Evolutionary conservation across 2,329 filamentous ascomycete species (phyloP).

Genomic region (Orbilia ellipsospora): DNA sequence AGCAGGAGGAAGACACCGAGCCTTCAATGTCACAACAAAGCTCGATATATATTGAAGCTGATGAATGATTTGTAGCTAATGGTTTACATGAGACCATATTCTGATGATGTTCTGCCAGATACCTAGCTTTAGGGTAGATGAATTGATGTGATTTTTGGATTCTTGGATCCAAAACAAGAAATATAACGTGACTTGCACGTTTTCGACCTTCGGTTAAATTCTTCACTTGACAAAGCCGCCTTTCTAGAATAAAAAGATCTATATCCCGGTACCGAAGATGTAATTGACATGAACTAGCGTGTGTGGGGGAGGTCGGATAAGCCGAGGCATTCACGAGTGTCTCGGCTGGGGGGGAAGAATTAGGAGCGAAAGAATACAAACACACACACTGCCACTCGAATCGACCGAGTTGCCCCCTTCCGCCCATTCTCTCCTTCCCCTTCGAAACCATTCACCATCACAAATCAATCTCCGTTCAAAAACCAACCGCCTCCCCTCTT

Average conservation of each 20-base stretch:
- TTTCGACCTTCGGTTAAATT: no score
- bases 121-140: no score
- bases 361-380: slow-evolving; percentile 25
- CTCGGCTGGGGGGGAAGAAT: slow-evolving; percentile 5
- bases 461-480: not conserved
- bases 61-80: slow-evolving; percentile 16
- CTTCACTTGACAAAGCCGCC: no score
- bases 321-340: slow-evolving; percentile 54
- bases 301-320: slow-evolving; percentile 39
- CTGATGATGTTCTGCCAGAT: not conserved
- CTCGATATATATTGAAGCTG: slow-evolving; percentile 32
- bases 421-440: slow-evolving; percentile 33
- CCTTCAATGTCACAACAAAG: slow-evolving; percentile 32
- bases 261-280: no score
- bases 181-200: no score
- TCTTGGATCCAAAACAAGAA: no score
- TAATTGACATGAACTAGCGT: no score
- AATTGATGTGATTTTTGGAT: no score
- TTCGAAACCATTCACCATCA: slow-evolving; percentile 3
- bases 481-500: slow-evolving; percentile 2
- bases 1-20: slow-evolving; percentile 48
- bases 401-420: not conserved
- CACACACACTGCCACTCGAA: slow-evolving; percentile 23
- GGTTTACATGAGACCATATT: not conserved
- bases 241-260: no score